A percentile compares a stretch with the other conserved stretches of the same genome.
These are phyloP conservation scores for Botrytis cinerea DNA, from an alignment of 2,329 filamentous ascomycete species.

Conservation along the genomic window DNA sequence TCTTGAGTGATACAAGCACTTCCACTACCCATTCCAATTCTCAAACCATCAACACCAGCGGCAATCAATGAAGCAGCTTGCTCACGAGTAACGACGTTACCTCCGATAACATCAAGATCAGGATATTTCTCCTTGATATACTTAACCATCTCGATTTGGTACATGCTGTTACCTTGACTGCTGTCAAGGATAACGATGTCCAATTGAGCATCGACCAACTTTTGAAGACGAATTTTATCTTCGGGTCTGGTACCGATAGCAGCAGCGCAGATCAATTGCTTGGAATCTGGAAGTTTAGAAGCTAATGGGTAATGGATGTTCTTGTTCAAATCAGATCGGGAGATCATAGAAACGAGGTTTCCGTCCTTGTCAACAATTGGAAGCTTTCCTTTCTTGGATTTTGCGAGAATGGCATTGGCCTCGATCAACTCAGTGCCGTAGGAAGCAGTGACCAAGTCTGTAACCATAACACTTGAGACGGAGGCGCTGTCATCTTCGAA, in stretches of 20 bases:
- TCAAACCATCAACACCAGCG: constrained; percentile 91
- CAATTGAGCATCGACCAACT: constrained; percentile 90
- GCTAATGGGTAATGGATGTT: constrained; percentile 96
- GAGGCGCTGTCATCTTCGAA: constrained; percentile 77
- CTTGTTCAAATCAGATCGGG: constrained; percentile 95
- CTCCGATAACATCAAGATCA: constrained; percentile 88
- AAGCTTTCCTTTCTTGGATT: constrained; percentile 98
- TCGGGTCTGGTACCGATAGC: constrained; percentile 93
- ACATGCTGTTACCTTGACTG: constrained; percentile 97
- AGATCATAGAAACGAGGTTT: constrained; percentile 90
- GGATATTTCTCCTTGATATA: constrained; percentile 90
- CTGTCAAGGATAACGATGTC: constrained; percentile 95
- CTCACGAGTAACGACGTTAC: constrained; percentile 97
- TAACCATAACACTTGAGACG: constrained; percentile 92
- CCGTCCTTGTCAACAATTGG: constrained; percentile 83
- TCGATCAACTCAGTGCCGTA: constrained; percentile 81
- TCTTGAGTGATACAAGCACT: constrained; percentile 99
- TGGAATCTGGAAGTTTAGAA: constrained; percentile 93
- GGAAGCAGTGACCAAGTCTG: constrained; percentile 84
- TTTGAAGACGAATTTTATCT: constrained; percentile 82
- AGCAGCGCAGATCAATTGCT: constrained; percentile 94
- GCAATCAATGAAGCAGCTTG: constrained; percentile 91
- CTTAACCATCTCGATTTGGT: constrained; percentile 98
- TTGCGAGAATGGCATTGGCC: constrained; percentile 89
- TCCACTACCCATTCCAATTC: constrained; percentile 98